These are phyloP conservation scores for Aspergillus hancockii DNA, from an alignment of 495 filamentous ascomycete genomes.

Conservation along the genomic window DNA sequence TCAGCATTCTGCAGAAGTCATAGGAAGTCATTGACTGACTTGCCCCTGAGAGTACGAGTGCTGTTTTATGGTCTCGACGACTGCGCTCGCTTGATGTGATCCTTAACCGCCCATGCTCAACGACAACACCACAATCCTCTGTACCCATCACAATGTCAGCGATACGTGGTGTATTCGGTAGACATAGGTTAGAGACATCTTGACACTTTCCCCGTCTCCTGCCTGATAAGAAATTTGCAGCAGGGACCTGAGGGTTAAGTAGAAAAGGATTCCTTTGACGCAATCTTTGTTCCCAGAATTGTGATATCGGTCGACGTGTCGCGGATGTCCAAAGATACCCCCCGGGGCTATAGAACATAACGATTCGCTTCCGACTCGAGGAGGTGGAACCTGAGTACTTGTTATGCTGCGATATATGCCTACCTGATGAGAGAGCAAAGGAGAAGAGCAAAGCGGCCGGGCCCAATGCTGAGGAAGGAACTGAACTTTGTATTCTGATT, in stretches of 20 bases:
- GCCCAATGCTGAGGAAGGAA: neutral
- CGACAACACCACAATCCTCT: neutral
- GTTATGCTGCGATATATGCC: too few relatives aligned
- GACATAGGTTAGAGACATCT: neutral
- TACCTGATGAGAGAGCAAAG: neutral
- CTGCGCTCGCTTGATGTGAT: neutral
- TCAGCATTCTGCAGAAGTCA: neutral
- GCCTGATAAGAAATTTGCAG: neutral
- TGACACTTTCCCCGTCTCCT: neutral
- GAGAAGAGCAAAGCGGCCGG: neutral
- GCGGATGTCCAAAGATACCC: neutral
- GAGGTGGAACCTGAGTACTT: too few relatives aligned
- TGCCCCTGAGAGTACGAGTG: neutral
- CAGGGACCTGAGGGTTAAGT: neutral
- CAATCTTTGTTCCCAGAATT: neutral
- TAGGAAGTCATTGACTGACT: neutral
- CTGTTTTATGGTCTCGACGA: neutral
- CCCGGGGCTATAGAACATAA: neutral
- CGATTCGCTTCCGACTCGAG: neutral
- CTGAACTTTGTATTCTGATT: neutral
- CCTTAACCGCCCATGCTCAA: neutral
- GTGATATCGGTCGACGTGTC: neutral
- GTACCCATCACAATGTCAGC: neutral
- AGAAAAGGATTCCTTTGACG: neutral
- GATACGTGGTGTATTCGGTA: neutral